These are phyloP conservation scores for Aspergillus sp. DNA, from an alignment of 2,329 filamentous ascomycete genomes.

Conservation along the genomic window DNA sequence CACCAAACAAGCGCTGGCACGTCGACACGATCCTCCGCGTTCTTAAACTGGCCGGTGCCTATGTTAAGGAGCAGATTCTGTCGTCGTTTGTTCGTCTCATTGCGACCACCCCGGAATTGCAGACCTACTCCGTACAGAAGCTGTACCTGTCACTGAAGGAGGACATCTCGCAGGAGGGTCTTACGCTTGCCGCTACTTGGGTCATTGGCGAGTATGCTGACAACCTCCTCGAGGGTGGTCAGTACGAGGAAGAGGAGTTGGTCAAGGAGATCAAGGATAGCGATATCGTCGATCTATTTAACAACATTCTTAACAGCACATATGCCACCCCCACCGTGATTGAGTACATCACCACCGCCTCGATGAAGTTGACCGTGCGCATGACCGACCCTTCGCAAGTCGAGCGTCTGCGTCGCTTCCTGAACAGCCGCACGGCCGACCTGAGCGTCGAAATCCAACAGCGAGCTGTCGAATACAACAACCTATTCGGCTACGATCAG, in stretches of 20 bases:
- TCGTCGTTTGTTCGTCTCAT: conserved; percentile 96
- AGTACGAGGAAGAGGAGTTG: conserved; percentile 91
- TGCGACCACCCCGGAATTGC: conserved; percentile 88
- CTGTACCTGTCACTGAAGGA: conserved; percentile 87
- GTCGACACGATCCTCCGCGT: conserved; percentile 97
- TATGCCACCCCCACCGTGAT: conserved; percentile 89
- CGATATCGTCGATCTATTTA: conserved; percentile 91
- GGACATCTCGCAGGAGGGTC: conserved; percentile 94
- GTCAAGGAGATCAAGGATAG: conserved; percentile 79
- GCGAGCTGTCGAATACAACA: conserved; percentile 89
- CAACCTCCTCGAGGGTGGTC: conserved; percentile 79
- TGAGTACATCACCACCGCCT: conserved; percentile 92
- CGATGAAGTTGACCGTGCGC: conserved; percentile 92
- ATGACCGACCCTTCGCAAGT: conserved; percentile 81
- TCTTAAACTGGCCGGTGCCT: conserved; percentile 89
- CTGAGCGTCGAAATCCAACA: conserved; percentile 96
- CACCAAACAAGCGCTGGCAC: conserved; percentile 97
- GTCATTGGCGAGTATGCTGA: conserved; percentile 98
- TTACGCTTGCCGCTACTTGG: conserved; percentile 92
- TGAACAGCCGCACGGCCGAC: conserved; percentile 77
- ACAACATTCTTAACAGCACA: conserved; percentile 87
- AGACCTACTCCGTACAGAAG: conserved; percentile 96
- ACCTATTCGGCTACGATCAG: conserved; percentile 87
- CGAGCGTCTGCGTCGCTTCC: conserved; percentile 76
- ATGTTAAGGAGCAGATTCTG: conserved; percentile 95